Evolutionary conservation across 108 stramenopile species (phyloP).

Genomic region (Halocafeteria seosinensis): DNA sequence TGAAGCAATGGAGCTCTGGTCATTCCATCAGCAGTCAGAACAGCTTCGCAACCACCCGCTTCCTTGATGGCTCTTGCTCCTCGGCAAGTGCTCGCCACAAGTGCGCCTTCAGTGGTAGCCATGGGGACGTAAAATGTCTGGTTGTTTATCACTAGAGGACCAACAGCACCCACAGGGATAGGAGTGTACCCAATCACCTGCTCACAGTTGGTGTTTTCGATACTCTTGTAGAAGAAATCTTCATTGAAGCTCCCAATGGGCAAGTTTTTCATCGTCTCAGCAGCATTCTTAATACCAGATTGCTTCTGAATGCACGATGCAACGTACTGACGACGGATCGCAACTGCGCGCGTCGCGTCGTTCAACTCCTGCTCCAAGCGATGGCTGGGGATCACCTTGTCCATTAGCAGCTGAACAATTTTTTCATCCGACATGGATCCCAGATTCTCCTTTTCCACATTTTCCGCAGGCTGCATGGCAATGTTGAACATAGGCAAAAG

Average conservation of each 20-base stretch:
- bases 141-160: slow-evolving; percentile 71
- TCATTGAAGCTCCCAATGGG: background rate
- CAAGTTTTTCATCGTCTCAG: slow-evolving; percentile 18
- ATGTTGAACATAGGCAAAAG: no score
- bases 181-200: slow-evolving; percentile 90
- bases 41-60: slow-evolving; percentile 31
- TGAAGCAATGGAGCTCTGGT: slow-evolving; percentile 86
- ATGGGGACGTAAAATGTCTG: slow-evolving; percentile 76
- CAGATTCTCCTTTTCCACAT: no score
- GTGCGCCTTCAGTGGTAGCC: slow-evolving; percentile 93
- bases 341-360: slow-evolving; percentile 67
- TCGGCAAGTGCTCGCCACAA: slow-evolving; percentile 82
- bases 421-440: background rate
- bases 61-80: slow-evolving; percentile 80
- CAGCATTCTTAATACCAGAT: slow-evolving; percentile 47
- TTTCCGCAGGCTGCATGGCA: no score
- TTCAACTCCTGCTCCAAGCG: slow-evolving; percentile 69
- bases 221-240: slow-evolving; percentile 44
- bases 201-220: slow-evolving; percentile 90
- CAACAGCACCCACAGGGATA: slow-evolving; percentile 79
- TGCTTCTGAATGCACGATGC: slow-evolving; percentile 37
- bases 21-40: slow-evolving; percentile 76
- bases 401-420: background rate
- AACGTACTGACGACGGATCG: slow-evolving; percentile 60
- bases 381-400: slow-evolving; percentile 60